These are phyloP conservation scores for Spathaspora boniae DNA, from an alignment of 805 yeast genomes.

Conservation along the genomic window DNA sequence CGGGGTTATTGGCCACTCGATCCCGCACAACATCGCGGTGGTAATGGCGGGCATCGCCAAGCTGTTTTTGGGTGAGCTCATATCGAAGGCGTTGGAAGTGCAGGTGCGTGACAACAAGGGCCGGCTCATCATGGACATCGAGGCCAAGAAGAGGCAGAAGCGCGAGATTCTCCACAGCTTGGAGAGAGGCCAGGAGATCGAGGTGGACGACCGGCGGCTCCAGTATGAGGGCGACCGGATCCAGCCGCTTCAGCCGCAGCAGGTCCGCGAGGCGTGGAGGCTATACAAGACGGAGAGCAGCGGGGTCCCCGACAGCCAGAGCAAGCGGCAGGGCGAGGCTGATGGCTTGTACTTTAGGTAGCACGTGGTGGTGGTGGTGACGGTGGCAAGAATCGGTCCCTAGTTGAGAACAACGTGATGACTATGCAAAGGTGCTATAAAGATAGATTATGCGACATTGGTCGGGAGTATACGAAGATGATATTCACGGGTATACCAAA, in stretches of 20 bases:
- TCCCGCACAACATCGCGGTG: slow-evolving; percentile 75
- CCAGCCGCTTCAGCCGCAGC: slow-evolving; percentile 76
- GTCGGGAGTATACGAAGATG: background rate
- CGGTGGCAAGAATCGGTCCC: too few relatives aligned
- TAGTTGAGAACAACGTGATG: too few relatives aligned
- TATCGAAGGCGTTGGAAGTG: slow-evolving; percentile 74
- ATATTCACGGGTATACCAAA: background rate
- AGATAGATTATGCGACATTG: too few relatives aligned
- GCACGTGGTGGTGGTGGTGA: too few relatives aligned
- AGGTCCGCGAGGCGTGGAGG: slow-evolving; percentile 86
- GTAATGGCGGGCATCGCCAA: slow-evolving; percentile 84
- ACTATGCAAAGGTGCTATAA: too few relatives aligned
- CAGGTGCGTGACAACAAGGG: slow-evolving; percentile 55
- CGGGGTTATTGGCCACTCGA: slow-evolving; percentile 72
- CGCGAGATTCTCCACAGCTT: slow-evolving; percentile 32
- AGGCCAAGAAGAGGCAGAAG: slow-evolving; percentile 37
- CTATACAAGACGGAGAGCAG: slow-evolving; percentile 65
- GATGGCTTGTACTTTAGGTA: slow-evolving; percentile 71
- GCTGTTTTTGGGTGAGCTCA: slow-evolving; percentile 84
- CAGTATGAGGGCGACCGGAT: slow-evolving; percentile 38
- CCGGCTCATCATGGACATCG: slow-evolving; percentile 31
- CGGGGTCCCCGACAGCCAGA: slow-evolving; percentile 44
- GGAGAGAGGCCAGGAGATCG: slow-evolving; percentile 35
- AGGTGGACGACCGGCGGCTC: slow-evolving; percentile 24
- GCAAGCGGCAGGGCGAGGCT: slow-evolving; percentile 68